phyloP scores from a whole-genome alignment of 257 asterid genomes.

The Asclepias syriaca region DNA sequence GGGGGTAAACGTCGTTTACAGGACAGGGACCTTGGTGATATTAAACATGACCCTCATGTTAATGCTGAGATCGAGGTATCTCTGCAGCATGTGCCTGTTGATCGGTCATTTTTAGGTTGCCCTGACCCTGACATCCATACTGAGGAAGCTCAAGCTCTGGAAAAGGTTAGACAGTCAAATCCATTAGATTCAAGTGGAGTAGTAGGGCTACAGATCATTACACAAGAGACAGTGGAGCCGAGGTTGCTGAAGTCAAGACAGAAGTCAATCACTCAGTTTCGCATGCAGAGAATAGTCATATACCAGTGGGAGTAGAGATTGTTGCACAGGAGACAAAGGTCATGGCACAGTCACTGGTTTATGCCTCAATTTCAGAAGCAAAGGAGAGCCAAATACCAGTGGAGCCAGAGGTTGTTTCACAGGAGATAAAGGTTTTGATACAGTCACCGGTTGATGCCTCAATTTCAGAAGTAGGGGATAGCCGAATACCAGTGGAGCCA shows the following conservation, averaged over 20 bases:
- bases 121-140: neutral
- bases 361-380: neutral
- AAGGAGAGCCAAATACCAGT: neutral
- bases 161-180: neutral
- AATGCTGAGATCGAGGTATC: neutral
- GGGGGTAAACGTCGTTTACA: neutral
- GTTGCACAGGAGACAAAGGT: neutral
- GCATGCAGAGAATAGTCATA: neutral
- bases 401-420: neutral
- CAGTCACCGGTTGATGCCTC: neutral
- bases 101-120: neutral
- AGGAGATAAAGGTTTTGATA: neutral
- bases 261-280: neutral
- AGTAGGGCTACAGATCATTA: neutral
- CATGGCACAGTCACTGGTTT: neutral
- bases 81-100: neutral
- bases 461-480: neutral
- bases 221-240: neutral
- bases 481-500: neutral
- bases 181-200: neutral
- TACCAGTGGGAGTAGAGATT: neutral
- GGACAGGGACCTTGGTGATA: neutral
- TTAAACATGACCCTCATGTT: neutral
- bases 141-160: neutral
- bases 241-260: neutral